phyloP scores from a whole-genome alignment of 176 grass and related monocot species.

The Eragrostis curvula region DNA sequence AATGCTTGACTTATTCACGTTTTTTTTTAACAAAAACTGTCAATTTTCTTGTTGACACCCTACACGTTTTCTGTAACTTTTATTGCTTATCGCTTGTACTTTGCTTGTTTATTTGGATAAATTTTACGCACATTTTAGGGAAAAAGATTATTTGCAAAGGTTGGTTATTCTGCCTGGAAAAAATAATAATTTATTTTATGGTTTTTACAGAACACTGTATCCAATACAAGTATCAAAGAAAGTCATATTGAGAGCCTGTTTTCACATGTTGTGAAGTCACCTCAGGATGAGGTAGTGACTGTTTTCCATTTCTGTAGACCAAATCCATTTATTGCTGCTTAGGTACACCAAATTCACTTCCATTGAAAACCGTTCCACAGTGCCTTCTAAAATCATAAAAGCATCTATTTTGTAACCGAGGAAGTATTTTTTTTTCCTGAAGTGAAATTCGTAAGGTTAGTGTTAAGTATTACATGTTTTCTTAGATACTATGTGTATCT shows the following conservation, averaged over 20 bases:
- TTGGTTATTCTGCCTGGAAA: too few species aligned
- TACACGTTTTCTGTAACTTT: too few species aligned
- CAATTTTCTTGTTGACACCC: too few species aligned
- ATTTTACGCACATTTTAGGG: too few species aligned
- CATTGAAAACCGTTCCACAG: too few species aligned
- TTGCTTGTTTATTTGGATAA: too few species aligned
- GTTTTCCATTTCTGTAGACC: slow-evolving; percentile 1
- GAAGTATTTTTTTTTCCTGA: background rate
- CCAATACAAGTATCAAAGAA: slow-evolving; percentile 54
- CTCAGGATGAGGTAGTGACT: slow-evolving; percentile 63
- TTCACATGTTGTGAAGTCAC: slow-evolving; percentile 47
- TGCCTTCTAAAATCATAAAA: background rate
- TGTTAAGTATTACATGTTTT: background rate
- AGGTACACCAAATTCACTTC: slow-evolving; percentile 23
- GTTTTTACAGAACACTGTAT: slow-evolving; percentile 59
- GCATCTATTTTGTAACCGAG: background rate
- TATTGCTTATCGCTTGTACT: too few species aligned
- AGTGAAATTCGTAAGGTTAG: background rate
- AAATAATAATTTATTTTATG: too few species aligned
- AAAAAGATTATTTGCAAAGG: too few species aligned
- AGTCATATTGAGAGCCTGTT: slow-evolving; percentile 59
- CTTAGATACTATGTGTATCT: background rate
- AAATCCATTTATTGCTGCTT: slow-evolving; percentile 25
- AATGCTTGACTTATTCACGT: too few species aligned
- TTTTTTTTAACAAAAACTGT: too few species aligned